phyloP scores from a whole-genome alignment of 2,329 filamentous ascomycete genomes.

The Thermochaetoides dissita region DNA sequence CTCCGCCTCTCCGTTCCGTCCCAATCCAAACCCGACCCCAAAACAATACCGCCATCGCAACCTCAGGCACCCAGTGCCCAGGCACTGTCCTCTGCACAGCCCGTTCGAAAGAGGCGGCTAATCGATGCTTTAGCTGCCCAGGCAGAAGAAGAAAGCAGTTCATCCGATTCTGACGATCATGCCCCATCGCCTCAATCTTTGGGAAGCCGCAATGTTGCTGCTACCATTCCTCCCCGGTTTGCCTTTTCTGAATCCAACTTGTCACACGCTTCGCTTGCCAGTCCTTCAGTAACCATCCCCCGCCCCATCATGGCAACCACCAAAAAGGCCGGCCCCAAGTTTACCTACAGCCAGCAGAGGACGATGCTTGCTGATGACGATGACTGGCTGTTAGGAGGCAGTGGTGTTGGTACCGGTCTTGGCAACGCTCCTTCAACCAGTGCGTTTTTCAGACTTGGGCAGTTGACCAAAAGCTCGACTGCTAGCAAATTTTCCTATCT shows the following conservation, averaged over 20 bases:
- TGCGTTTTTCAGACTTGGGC: conserved; percentile 14
- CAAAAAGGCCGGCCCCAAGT: conserved; percentile 23
- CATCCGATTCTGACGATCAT: conserved; percentile 15
- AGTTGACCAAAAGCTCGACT: conserved; percentile 12
- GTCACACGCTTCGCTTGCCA: conserved; percentile 9
- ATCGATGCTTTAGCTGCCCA: conserved; percentile 31
- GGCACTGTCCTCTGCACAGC: background rate
- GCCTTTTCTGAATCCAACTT: conserved; percentile 12
- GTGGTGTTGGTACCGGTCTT: conserved; percentile 11
- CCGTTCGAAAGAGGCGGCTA: conserved; percentile 20
- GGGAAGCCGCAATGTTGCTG: background rate
- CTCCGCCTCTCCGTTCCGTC: conserved; percentile 13
- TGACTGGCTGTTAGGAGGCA: conserved; percentile 8
- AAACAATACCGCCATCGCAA: conserved; percentile 1
- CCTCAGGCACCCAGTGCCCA: background rate
- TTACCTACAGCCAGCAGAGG: conserved; percentile 26
- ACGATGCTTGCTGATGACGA: conserved; percentile 23
- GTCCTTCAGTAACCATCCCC: conserved; percentile 12
- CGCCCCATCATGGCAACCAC: conserved; percentile 12
- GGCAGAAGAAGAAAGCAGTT: conserved; percentile 22
- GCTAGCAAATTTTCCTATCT: conserved; percentile 22
- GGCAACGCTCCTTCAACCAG: conserved; percentile 10
- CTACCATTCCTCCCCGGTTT: background rate
- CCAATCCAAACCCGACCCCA: conserved; percentile 1
- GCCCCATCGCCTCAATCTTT: no score